Evolutionary conservation across 371 early-diverging fungal species (phyloP), one percentile per base, ranked within the genome.

Genomic region (Mucor racemosus): DNA sequence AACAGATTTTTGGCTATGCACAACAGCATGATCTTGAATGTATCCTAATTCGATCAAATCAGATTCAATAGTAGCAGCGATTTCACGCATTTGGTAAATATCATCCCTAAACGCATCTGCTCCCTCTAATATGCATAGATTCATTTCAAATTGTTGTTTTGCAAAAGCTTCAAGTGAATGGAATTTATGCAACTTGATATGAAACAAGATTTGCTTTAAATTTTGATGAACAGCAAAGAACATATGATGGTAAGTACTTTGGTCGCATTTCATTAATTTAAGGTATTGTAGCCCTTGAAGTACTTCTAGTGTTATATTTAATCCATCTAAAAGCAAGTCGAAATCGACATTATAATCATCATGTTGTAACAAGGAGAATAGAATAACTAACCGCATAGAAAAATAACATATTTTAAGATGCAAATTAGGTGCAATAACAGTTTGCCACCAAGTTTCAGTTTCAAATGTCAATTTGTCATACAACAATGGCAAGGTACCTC

Each of bases 211-310:
- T 1, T 60, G 41, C 35, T 66, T 70, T 7, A 79, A 70, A 1
- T 76, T 73, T 26, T 71, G 74, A 54, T 81, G 79, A 19, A 81
- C 77, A 4, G 82, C 82, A 57, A 74, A 79, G 56, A 79, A 81
- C 82, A 81, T 81, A 55, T 81, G 79, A 31, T 81, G 79, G 31
- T 81, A 81, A 0, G 82, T 81, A 61, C 82, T 79, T 56, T 76
- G 79, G n/a, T 81, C 82, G n/a, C 82, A 81, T 0, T 73, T 73
- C 9, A 71, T 64, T 8, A 72, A 55, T 44, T 71, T 72, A 21
- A 81, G 63, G 17, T 77, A 58, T n/a, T 76, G 68, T 2, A 81
- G 46, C 0, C 73, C 63, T 44, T 74, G 74, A 1, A 81, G 62
- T 4, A 81, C 36, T 1, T 71, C 60, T 41, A 79, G 40, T 11